Percentiles rank a stretch among this genome's conserved stretches.
These are phyloP conservation scores for Phyllosticta citriasiana DNA, from an alignment of 2,329 filamentous ascomycete genomes.

Conservation along the genomic window DNA sequence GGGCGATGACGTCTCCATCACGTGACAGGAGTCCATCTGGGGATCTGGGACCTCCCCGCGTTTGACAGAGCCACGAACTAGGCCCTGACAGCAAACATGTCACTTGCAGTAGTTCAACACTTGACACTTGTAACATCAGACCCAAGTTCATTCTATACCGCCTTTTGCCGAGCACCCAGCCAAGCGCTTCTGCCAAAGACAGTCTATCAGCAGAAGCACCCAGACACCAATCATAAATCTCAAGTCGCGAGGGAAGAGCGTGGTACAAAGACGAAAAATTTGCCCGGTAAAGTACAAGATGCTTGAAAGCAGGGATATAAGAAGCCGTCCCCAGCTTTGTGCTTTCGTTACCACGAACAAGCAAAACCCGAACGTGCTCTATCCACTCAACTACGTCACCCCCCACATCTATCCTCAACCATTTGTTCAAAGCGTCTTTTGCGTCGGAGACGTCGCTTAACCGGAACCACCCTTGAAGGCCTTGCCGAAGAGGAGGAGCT, in stretches of 20 bases:
- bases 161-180: constrained; percentile 27
- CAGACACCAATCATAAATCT: neutral
- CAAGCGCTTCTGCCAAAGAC: constrained; percentile 6
- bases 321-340: constrained; percentile 15
- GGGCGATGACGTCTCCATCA: constrained; percentile 7
- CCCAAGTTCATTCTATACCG: constrained; percentile 26
- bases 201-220: constrained; percentile 21
- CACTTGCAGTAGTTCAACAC: neutral
- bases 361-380: constrained; percentile 31
- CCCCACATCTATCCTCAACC: constrained; percentile 15
- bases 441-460: constrained; percentile 23
- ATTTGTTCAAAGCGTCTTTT: neutral
- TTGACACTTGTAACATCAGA: constrained; percentile 5
- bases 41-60: neutral
- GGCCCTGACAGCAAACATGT: neutral
- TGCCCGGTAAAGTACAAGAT: constrained; percentile 33
- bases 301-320: constrained; percentile 15
- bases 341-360: constrained; percentile 34
- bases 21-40: neutral
- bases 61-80: neutral
- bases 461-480: constrained; percentile 67
- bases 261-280: constrained; percentile 20
- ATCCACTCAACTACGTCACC: constrained; percentile 14
- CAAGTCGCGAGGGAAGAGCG: constrained; percentile 13
- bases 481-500: constrained; percentile 99